Evolutionary conservation across 164 flowering plant species (phyloP).

Genomic region (Berberis vulgaris): DNA sequence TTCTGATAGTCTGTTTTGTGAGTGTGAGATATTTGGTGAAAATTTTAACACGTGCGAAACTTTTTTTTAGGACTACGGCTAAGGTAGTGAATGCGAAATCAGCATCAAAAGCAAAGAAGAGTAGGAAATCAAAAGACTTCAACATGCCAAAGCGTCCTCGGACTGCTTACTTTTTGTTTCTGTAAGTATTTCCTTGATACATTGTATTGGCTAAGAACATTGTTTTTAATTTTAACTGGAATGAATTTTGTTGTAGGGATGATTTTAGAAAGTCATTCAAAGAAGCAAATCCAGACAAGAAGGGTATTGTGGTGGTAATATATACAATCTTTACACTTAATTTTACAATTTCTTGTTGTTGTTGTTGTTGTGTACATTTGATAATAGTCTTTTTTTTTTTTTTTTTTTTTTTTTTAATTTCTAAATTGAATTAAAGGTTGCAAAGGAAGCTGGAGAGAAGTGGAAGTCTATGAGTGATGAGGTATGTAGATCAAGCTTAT

Average conservation of each 20-base stretch:
- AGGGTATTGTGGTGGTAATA: constrained; percentile 46
- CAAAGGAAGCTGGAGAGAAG: too few species aligned
- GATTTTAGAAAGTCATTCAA: constrained; percentile 65
- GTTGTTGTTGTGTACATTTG: too few species aligned
- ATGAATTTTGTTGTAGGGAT: constrained; percentile 41
- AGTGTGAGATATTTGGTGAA: not conserved
- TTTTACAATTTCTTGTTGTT: too few species aligned
- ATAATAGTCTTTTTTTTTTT: too few species aligned
- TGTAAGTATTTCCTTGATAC: constrained; percentile 30
- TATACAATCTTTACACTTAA: too few species aligned
- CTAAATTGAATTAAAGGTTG: too few species aligned
- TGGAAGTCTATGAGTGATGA: too few species aligned
- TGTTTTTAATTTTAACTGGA: not conserved
- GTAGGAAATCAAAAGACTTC: constrained; percentile 43
- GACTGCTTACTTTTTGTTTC: constrained; percentile 80
- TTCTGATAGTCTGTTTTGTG: not conserved
- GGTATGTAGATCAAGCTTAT: too few species aligned
- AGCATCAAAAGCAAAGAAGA: constrained; percentile 43
- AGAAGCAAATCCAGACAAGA: constrained; percentile 57
- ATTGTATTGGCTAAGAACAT: not conserved
- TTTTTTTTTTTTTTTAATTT: too few species aligned
- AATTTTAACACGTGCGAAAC: not conserved
- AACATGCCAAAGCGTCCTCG: constrained; percentile 82
- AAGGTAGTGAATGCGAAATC: constrained; percentile 23
- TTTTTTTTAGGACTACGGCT: constrained; percentile 26